Conservation (phyloP, 1,284 basidiomycete species). For the Agroathelia rolfsii region DNA sequence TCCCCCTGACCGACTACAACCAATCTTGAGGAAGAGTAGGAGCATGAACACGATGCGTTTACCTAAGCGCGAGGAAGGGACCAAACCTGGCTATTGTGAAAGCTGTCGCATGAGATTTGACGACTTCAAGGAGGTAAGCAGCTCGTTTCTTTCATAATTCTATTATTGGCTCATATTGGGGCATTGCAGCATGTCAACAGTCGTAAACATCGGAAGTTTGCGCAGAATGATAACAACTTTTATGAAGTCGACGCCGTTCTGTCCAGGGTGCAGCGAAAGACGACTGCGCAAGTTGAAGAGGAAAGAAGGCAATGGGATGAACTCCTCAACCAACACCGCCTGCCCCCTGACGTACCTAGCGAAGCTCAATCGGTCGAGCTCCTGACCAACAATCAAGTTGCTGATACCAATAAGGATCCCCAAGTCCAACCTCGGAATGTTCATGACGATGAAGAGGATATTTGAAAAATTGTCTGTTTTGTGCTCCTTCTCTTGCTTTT, state of each 20-base stretch:
- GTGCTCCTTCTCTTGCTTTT: no score
- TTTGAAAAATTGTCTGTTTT: no score
- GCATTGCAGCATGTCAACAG: slow-evolving; percentile 71
- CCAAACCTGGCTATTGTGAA: slow-evolving; percentile 96
- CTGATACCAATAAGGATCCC: no score
- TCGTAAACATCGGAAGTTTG: slow-evolving; percentile 81
- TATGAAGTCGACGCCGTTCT: slow-evolving; percentile 75
- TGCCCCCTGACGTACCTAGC: no score
- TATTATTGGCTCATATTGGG: slow-evolving; percentile 4
- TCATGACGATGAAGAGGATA: no score
- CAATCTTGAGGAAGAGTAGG: slow-evolving; percentile 57
- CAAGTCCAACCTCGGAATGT: no score
- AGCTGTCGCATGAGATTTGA: slow-evolving; percentile 90
- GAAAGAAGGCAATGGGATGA: slow-evolving; percentile 15
- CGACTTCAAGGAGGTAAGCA: slow-evolving; percentile 74
- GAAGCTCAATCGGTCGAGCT: no score
- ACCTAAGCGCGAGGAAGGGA: slow-evolving; percentile 72
- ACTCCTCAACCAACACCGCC: no score
- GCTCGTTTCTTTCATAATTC: slow-evolving; percentile 2
- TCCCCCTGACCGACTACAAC: slow-evolving; percentile 44
- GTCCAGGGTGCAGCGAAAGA: slow-evolving; percentile 59
- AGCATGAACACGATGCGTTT: slow-evolving; percentile 70
- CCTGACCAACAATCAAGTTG: no score
- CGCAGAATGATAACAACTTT: slow-evolving; percentile 75
- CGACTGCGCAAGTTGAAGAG: slow-evolving; percentile 32